Conservation (phyloP, 345 rosid genomes). For the Lagerstroemia speciosa region DNA sequence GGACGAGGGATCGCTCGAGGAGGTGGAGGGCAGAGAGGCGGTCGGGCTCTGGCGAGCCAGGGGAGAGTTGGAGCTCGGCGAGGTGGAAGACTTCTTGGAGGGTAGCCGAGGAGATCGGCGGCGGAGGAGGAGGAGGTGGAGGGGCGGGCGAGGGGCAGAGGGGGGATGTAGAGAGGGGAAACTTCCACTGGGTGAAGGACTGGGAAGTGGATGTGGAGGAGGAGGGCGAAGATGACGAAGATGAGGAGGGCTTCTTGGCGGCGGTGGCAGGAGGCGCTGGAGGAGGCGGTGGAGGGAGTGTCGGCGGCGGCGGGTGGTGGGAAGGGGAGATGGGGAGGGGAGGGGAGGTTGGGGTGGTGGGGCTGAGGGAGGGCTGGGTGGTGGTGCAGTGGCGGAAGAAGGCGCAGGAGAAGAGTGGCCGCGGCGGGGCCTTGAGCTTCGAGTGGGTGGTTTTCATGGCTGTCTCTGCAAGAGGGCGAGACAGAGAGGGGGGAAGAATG, state of each 20-base stretch:
- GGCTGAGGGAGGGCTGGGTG: conserved; percentile 27
- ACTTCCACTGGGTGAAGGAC: conserved; percentile 85
- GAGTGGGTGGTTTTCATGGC: conserved; percentile 35
- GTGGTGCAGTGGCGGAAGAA: conserved; percentile 69
- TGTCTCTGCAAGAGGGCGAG: no score
- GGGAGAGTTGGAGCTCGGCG: conserved; percentile 55
- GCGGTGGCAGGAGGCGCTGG: conserved; percentile 18
- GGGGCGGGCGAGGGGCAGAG: conserved; percentile 19
- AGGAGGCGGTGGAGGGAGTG: conserved; percentile 11
- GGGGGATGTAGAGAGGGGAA: conserved; percentile 51
- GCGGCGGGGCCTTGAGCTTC: conserved; percentile 55
- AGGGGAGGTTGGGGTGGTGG: conserved; percentile 8
- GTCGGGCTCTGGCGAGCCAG: conserved; percentile 40
- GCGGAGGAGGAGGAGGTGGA: conserved; percentile 16
- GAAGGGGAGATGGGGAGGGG: conserved; percentile 4
- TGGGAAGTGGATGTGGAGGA: conserved; percentile 75
- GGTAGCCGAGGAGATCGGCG: conserved; percentile 31
- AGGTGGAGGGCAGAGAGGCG: conserved; percentile 61
- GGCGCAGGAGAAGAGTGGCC: conserved; percentile 70
- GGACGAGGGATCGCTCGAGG: conserved; percentile 59
- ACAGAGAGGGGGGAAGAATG: background rate
- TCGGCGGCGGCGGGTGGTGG: conserved; percentile 15
- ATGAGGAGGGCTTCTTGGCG: conserved; percentile 11
- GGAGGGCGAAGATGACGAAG: conserved; percentile 61
- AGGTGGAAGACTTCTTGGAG: conserved; percentile 59